phyloP scores from a whole-genome alignment of 2,329 filamentous ascomycete species.

The Zelopaecilomyces penicillatus region DNA sequence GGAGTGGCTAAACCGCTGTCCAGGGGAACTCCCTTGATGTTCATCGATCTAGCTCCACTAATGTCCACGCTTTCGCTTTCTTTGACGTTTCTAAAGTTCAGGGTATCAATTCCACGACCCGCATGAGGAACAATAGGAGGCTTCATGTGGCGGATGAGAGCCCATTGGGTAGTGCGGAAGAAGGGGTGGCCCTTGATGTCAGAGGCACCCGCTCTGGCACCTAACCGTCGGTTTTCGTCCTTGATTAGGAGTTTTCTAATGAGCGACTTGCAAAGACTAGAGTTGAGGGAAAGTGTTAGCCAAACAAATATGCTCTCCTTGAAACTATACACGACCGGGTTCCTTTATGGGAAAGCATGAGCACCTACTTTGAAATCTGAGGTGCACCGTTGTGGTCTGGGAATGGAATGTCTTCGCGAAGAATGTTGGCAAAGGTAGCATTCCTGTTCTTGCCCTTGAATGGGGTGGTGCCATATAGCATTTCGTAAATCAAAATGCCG shows the following conservation, averaged over 20 bases:
- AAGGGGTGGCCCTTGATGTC: slow-evolving; percentile 96
- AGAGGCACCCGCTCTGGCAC: slow-evolving; percentile 87
- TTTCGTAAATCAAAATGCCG: slow-evolving; percentile 95
- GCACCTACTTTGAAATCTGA: slow-evolving; percentile 80
- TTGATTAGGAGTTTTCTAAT: slow-evolving; percentile 97
- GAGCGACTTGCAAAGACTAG: slow-evolving; percentile 86
- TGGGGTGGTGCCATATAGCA: slow-evolving; percentile 95
- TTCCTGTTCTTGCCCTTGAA: slow-evolving; percentile 99
- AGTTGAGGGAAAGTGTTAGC: not conserved
- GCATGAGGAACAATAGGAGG: slow-evolving; percentile 92
- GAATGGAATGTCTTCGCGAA: slow-evolving; percentile 92
- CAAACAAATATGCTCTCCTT: not conserved
- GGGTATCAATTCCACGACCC: slow-evolving; percentile 81
- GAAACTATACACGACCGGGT: too few relatives aligned
- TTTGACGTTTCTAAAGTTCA: slow-evolving; percentile 97
- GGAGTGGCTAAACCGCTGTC: slow-evolving; percentile 82
- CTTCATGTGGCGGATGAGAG: slow-evolving; percentile 93
- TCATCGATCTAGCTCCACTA: slow-evolving; percentile 46
- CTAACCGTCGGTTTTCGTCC: slow-evolving; percentile 87
- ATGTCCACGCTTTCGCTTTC: slow-evolving; percentile 94
- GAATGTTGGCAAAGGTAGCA: slow-evolving; percentile 93
- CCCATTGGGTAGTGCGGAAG: slow-evolving; percentile 95
- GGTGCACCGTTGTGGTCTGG: slow-evolving; percentile 78
- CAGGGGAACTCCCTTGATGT: slow-evolving; percentile 69
- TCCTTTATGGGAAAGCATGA: not conserved